A percentile compares a stretch with the other conserved stretches of the same genome.
Conservation (phyloP, 305 asterid genomes). For the Fraxinus albicans region DNA sequence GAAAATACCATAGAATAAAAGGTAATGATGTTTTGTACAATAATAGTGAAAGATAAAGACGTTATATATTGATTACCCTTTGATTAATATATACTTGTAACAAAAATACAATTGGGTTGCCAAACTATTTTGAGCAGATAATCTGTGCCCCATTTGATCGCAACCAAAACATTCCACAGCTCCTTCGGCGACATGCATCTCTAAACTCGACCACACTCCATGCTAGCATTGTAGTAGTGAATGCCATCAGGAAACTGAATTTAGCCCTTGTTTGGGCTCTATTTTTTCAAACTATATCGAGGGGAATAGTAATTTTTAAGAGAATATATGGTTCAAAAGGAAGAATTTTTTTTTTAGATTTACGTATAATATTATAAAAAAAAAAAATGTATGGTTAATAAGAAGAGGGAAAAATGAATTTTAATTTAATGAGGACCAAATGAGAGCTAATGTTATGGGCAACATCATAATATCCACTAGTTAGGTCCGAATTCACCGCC, state of each 20-base stretch:
- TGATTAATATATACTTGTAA: slow-evolving; percentile 55
- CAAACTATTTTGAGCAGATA: slow-evolving; percentile 77
- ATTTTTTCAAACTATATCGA: no score
- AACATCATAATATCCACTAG: slow-evolving; percentile 93
- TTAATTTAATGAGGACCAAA: no score
- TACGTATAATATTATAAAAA: no score
- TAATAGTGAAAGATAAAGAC: no score
- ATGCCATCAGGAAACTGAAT: slow-evolving; percentile 79
- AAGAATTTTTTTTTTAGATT: no score
- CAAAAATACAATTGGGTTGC: slow-evolving; percentile 76
- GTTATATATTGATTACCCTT: background rate
- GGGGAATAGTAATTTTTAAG: no score
- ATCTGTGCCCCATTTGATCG: slow-evolving; percentile 81
- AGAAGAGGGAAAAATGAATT: no score
- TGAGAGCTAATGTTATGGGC: slow-evolving; percentile 18
- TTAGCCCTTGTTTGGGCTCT: no score
- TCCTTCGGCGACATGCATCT: slow-evolving; percentile 63
- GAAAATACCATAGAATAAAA: no score
- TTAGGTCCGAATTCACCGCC: slow-evolving; percentile 38
- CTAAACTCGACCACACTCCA: slow-evolving; percentile 90
- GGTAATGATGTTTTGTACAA: no score
- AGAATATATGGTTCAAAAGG: no score
- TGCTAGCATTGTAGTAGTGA: slow-evolving; percentile 86
- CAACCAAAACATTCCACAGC: slow-evolving; percentile 64
- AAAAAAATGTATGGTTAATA: no score